phyloP scores from a whole-genome alignment of 2,329 filamentous ascomycete genomes.

The Xylariaceae sp. region DNA sequence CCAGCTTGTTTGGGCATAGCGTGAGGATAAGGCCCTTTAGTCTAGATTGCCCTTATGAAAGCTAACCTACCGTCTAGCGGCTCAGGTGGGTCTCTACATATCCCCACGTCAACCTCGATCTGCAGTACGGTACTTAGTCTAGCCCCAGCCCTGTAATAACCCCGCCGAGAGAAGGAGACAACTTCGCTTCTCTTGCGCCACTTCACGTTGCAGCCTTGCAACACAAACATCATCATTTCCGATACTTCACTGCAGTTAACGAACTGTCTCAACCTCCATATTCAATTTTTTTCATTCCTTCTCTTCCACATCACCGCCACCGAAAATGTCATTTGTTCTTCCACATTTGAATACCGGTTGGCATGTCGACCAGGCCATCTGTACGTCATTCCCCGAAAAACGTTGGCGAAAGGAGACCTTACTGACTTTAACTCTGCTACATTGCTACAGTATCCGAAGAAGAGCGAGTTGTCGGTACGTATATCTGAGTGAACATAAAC shows the following conservation, averaged over 20 bases:
- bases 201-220: neutral
- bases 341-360: conserved; percentile 91
- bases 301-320: neutral
- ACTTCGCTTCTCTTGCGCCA: neutral
- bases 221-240: neutral
- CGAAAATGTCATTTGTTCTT: conserved; percentile 77
- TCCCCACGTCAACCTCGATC: neutral
- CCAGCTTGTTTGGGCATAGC: conserved; percentile 25
- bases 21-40: conserved; percentile 12
- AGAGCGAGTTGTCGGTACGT: conserved; percentile 74
- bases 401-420: neutral
- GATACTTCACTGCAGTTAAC: neutral
- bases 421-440: conserved; percentile 8
- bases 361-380: conserved; percentile 98
- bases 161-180: conserved; percentile 2
- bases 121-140: too few species aligned
- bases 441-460: conserved; percentile 66
- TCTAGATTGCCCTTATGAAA: too few species aligned
- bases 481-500: neutral
- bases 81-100: neutral
- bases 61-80: too few species aligned
- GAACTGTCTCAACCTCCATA: neutral
- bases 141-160: neutral
- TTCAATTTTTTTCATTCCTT: neutral
- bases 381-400: conserved; percentile 3